phyloP scores from a whole-genome alignment of 805 yeast genomes.

The Candida pseudoglaebosa region DNA sequence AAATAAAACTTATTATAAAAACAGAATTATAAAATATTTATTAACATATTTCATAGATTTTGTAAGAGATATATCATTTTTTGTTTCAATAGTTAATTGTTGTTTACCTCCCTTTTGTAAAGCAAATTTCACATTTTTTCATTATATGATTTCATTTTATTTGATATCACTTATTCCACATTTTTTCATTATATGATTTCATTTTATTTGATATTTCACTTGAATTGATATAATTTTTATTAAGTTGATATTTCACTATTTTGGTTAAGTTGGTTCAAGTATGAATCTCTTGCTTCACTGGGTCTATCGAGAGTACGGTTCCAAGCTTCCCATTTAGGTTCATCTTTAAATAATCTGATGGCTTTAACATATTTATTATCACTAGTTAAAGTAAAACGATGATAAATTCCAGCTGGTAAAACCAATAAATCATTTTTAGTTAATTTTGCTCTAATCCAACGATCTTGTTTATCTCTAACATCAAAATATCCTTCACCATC shows the following conservation, averaged over 20 bases:
- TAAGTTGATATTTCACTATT: not conserved
- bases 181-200: no score
- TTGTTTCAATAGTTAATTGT: no score
- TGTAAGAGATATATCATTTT: no score
- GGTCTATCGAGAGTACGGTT: conserved; percentile 49
- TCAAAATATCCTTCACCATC: conserved; percentile 94
- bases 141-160: no score
- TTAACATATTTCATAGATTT: no score
- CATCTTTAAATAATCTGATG: conserved; percentile 81
- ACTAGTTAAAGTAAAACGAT: conserved; percentile 77
- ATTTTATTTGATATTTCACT: no score
- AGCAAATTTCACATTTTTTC: no score
- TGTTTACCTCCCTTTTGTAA: no score
- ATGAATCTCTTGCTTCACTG: conserved; percentile 28
- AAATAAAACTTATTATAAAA: no score
- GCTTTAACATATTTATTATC: conserved; percentile 63
- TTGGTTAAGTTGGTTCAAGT: no score
- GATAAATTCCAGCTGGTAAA: conserved; percentile 91
- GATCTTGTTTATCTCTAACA: conserved; percentile 57
- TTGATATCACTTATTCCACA: no score
- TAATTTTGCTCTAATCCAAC: conserved; percentile 77
- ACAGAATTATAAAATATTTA: no score
- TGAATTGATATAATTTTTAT: not conserved
- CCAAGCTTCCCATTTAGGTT: conserved; percentile 94
- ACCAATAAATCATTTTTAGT: conserved; percentile 63